phyloP scores from a whole-genome alignment of 2,329 filamentous ascomycete genomes.

The Sclerotinia sclerotiorum region DNA sequence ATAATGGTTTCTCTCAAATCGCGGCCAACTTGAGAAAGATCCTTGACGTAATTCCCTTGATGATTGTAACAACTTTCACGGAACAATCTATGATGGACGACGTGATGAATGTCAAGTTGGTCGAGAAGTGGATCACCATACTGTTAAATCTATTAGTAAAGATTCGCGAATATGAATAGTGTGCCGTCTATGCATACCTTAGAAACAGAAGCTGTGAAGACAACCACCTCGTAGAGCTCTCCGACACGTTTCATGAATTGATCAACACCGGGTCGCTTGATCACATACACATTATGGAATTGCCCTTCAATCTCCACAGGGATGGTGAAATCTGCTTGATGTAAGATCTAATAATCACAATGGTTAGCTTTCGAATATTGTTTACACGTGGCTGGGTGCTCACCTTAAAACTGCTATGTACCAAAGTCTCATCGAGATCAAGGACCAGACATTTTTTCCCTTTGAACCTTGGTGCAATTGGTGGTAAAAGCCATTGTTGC shows the following conservation, averaged over 20 bases:
- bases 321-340: slow-evolving; percentile 98
- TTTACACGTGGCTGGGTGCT: slow-evolving; percentile 31
- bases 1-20: slow-evolving; percentile 98
- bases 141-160: slow-evolving; percentile 47
- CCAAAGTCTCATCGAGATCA: slow-evolving; percentile 93
- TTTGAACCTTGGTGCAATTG: slow-evolving; percentile 73
- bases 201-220: slow-evolving; percentile 97
- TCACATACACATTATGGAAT: slow-evolving; percentile 99
- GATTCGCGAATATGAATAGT: slow-evolving; percentile 5
- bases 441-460: slow-evolving; percentile 93
- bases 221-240: slow-evolving; percentile 96
- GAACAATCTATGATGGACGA: slow-evolving; percentile 94
- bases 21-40: slow-evolving; percentile 92
- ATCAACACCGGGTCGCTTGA: slow-evolving; percentile 97
- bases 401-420: slow-evolving; percentile 99
- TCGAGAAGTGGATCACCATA: slow-evolving; percentile 96
- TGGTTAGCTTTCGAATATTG: slow-evolving; percentile 19
- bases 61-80: slow-evolving; percentile 99
- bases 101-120: slow-evolving; percentile 94
- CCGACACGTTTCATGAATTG: slow-evolving; percentile 98
- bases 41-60: slow-evolving; percentile 99
- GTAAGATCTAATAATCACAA: slow-evolving; percentile 67
- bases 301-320: slow-evolving; percentile 98
- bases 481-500: slow-evolving; percentile 64
- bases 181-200: slow-evolving; percentile 62